These are phyloP conservation scores for Lipomyces yamanashiensis DNA, from an alignment of 805 yeast genomes.

Conservation along the genomic window DNA sequence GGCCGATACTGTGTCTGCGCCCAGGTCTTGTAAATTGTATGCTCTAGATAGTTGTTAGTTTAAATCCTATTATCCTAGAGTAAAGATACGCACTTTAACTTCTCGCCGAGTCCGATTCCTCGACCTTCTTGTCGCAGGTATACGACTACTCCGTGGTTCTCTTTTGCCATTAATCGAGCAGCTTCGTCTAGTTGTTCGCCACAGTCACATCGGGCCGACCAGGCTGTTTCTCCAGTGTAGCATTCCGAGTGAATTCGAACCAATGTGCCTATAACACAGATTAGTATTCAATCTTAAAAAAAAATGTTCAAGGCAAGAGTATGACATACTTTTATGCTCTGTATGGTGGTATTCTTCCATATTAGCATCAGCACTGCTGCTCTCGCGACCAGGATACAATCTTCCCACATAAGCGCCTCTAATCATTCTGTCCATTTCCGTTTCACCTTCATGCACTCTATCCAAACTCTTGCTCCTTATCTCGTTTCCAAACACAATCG, in stretches of 20 bases:
- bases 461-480: conserved; percentile 79
- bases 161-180: conserved; percentile 85
- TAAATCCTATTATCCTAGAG: background rate
- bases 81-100: conserved; percentile 57
- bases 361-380: conserved; percentile 47
- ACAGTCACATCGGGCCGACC: conserved; percentile 99
- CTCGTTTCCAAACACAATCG: conserved; percentile 94
- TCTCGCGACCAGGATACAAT: conserved; percentile 79
- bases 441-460: conserved; percentile 63
- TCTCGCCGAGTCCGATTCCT: conserved; percentile 98
- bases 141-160: conserved; percentile 91
- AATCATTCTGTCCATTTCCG: conserved; percentile 95
- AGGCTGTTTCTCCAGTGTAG: conserved; percentile 98
- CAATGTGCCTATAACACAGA: conserved; percentile 46
- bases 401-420: conserved; percentile 96
- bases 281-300: background rate
- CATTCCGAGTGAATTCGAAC: conserved; percentile 96
- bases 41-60: conserved; percentile 52
- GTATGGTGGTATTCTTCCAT: conserved; percentile 30
- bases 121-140: conserved; percentile 97
- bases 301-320: too few relatives aligned
- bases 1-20: conserved; percentile 98
- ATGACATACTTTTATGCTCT: conserved; percentile 3
- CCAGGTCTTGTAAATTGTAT: conserved; percentile 93
- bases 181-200: conserved; percentile 99